Evolutionary conservation across 345 rosid species (phyloP).

Genomic region (Euclidium syriacum): DNA sequence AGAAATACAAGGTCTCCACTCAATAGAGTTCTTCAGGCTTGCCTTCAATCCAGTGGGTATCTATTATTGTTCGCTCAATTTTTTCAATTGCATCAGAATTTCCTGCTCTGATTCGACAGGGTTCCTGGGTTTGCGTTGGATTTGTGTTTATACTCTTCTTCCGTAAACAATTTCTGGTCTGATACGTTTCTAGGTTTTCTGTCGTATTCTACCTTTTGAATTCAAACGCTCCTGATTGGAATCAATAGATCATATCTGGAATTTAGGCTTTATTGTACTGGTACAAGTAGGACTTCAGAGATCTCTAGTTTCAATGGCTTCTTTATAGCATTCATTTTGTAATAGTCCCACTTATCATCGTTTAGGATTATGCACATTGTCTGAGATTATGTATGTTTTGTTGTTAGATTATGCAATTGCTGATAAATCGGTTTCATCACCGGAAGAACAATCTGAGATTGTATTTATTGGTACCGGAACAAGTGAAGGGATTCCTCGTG

Average conservation of each 20-base stretch:
- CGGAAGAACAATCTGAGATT: slow-evolving; percentile 53
- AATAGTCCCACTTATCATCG: not conserved
- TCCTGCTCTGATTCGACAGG: not conserved
- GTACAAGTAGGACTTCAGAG: not conserved
- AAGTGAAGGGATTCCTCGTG: slow-evolving; percentile 94
- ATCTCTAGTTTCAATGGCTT: not conserved
- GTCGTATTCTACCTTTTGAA: not conserved
- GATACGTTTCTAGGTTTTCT: not conserved
- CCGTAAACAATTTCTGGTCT: no score
- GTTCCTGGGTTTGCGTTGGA: not conserved
- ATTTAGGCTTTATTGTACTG: not conserved
- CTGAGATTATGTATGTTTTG: not conserved
- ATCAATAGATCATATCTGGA: not conserved
- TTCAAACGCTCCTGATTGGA: not conserved
- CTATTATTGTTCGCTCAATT: not conserved
- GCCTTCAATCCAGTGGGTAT: slow-evolving; percentile 49
- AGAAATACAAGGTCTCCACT: slow-evolving; percentile 40
- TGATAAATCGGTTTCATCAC: slow-evolving; percentile 23
- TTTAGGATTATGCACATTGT: not conserved
- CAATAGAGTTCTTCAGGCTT: slow-evolving; percentile 44
- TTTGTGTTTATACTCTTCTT: no score
- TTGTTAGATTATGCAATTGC: slow-evolving; percentile 38
- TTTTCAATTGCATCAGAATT: not conserved
- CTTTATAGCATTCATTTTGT: not conserved
- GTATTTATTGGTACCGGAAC: slow-evolving; percentile 89